phyloP scores from a whole-genome alignment of 345 rosid species.

The Hypericum perforatum region DNA sequence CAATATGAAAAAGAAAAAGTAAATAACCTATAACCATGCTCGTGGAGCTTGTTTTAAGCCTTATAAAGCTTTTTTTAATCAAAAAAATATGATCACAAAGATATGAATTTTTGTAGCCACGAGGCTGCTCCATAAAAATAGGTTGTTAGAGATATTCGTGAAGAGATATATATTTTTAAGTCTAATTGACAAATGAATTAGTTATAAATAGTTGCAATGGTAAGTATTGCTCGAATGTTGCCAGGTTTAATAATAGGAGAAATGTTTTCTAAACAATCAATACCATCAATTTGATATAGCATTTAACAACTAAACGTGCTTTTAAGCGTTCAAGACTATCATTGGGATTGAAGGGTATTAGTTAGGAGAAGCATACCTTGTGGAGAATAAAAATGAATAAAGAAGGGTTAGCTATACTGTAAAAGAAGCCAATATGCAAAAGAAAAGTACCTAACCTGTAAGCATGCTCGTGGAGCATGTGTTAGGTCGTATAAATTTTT shows the following conservation, averaged over 20 bases:
- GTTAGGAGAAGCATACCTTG: too few relatives aligned
- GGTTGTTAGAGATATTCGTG: background rate
- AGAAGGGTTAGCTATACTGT: too few relatives aligned
- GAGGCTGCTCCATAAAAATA: conserved; percentile 6
- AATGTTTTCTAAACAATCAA: conserved; percentile 10
- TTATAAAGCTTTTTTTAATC: conserved; percentile 4
- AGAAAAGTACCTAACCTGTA: too few relatives aligned
- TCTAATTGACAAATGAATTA: background rate
- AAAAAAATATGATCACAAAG: conserved; percentile 6
- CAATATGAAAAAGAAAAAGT: background rate
- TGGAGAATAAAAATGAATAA: too few relatives aligned
- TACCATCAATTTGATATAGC: background rate
- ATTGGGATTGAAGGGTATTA: background rate
- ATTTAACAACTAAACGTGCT: background rate
- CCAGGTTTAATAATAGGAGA: conserved; percentile 8
- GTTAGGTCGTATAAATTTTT: too few relatives aligned
- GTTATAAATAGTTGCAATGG: background rate
- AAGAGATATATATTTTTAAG: conserved; percentile 2
- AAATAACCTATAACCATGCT: conserved; percentile 4
- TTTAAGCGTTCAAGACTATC: background rate
- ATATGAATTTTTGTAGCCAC: background rate
- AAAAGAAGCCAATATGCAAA: too few relatives aligned
- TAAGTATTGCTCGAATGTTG: background rate
- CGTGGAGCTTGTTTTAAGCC: background rate
- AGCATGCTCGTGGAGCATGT: too few relatives aligned